Conservation (phyloP, 2,329 filamentous ascomycete species). For the Ceratocystis variospora region DNA sequence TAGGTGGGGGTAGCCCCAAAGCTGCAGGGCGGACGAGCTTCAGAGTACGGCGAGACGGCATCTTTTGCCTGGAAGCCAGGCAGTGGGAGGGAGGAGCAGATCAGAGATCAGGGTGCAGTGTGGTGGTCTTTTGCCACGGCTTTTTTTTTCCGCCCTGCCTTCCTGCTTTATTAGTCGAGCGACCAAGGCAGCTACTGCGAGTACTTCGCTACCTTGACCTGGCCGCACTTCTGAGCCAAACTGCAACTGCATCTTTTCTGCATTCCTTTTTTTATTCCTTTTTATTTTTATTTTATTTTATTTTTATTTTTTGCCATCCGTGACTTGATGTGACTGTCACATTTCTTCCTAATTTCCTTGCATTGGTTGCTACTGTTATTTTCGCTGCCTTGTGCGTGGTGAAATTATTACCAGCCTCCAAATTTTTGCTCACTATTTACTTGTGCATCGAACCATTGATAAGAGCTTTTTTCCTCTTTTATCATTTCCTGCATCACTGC, state of each 20-base stretch:
- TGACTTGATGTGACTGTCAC: background rate
- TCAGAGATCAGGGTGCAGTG: background rate
- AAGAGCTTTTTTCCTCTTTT: background rate
- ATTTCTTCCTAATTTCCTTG: background rate
- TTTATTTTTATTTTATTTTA: background rate
- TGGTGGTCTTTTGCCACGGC: background rate
- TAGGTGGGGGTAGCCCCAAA: background rate
- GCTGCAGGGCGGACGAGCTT: background rate
- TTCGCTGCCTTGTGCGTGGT: background rate
- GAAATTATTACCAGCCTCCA: background rate
- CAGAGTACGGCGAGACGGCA: background rate
- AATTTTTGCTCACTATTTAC: background rate
- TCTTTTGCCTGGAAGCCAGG: background rate
- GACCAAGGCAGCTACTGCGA: background rate
- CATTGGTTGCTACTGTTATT: background rate
- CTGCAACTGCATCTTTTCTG: background rate
- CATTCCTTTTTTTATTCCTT: background rate
- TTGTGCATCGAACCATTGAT: background rate
- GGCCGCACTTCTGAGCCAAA: background rate
- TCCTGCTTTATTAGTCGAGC: background rate
- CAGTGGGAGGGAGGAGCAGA: background rate
- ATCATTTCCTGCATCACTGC: background rate
- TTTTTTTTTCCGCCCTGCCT: background rate
- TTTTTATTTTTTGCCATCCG: background rate
- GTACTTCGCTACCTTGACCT: background rate